Evolutionary conservation across 2,329 filamentous ascomycete genomes (phyloP), one percentile per base, ranked within the genome.

Genomic region (Blastomyces parvus): DNA sequence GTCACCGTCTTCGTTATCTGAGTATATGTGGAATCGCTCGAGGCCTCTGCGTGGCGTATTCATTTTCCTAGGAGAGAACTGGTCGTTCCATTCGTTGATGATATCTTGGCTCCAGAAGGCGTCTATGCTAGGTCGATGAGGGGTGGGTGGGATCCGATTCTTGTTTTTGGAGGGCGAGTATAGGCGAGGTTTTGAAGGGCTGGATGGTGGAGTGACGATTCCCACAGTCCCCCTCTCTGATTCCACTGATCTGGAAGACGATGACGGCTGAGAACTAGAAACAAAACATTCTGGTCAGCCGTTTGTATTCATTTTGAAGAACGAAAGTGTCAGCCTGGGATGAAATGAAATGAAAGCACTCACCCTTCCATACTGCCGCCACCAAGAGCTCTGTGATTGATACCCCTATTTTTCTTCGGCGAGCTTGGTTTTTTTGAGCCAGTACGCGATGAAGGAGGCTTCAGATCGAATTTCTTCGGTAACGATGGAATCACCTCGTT

Each of bases 51-150:
- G 66, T 5, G 67, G 60, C 1, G 64, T 62, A 38, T 67, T 68
- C 30, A 69, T 61, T 67, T 83, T 84, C 46, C 74, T 77, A 0
- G 82, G 82, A 0, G 82, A 83, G 69, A 82, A 78, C 46, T 79
- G 75, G 55, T 84, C 82, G 63, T 81, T 79, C 82, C 82, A 84
- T 40, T 79, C 75, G 66, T 82, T 82, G 63, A 82, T 78, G 27
- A 76, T 70, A 36, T 80, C 77, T 64, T 80, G 78, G 64, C 76
- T 79, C 82, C 82, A 84, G 69, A 84, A 84, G 0, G 76, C 79
- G 67, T 84, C 82, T 33, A 79, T 74, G 64, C 77, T 82, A 42
- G 80, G 78, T 59, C 79, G 74, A 62, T 81, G 74, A 0, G 81
- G 81, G 6, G 81, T 80, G 7, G 78, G 78, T 8, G 81, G 82